Evolutionary conservation across 1,139 yeast species (phyloP), one percentile per base, ranked within the genome.

Genomic region (Sugiyamaella neomexicana): DNA sequence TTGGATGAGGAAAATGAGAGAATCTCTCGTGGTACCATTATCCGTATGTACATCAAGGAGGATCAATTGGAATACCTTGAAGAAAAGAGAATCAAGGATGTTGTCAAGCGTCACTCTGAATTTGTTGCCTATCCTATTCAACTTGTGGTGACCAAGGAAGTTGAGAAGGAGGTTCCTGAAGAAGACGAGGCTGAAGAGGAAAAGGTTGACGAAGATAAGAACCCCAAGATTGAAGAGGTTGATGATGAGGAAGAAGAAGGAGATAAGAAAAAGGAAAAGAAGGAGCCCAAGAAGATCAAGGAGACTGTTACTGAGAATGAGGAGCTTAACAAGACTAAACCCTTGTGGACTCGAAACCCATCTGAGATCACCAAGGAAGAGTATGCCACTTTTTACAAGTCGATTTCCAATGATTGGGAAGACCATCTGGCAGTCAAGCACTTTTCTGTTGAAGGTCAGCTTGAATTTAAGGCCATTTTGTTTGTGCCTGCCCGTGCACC

Each of bases 401-500:
- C 98, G 53, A 93, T 95, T 71, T 91, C 99, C 57, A 95, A 95
- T 78, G 99, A 95, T 78, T 95, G 99, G 99, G 99, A 93, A 81
- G 99, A 93, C 75, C 99, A 97, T 78, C 85, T 93, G 75, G 98
- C 98, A 65, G 98, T 93, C 68, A 95, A 95, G 85, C 99, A 95
- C 80, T 95, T 95, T 81, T 89, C 97, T 55, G 99, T 95, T 73
- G 99, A 95, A 81, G 99, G 99, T 83, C 99, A 95, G 81, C 85
- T 95, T 71, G 99, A 95, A 80, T 95, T 95, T 85, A 90, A 88
- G 81, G 98, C 99, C 62, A 93, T 95, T 72, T 82, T 95, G 70
- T 95, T 89, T 74, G 84, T 95, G 77, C 99, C 99, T 77, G 90
- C 89, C 83, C 90, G 99, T 81, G 98, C 99, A 69, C 99, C 99